phyloP scores from a whole-genome alignment of 2,329 filamentous ascomycete genomes.

The Lachnellula suecica region DNA sequence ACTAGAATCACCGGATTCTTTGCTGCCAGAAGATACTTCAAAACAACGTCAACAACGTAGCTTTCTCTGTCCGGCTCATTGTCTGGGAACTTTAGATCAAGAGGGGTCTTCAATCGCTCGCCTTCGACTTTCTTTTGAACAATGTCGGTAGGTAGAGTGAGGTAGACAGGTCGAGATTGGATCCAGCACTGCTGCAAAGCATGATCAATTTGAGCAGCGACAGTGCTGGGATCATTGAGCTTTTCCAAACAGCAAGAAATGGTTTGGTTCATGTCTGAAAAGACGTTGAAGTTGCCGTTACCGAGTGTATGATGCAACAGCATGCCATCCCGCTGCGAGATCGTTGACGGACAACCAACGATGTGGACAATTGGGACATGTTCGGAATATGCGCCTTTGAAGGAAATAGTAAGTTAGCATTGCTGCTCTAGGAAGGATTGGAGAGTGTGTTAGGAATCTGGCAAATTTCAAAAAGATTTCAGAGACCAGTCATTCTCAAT shows the following conservation, averaged over 20 bases:
- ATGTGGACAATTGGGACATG: constrained; percentile 68
- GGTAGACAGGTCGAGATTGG: constrained; percentile 76
- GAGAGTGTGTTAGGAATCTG: background rate
- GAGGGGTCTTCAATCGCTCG: constrained; percentile 64
- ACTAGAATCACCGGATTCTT: constrained; percentile 77
- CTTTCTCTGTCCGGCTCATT: constrained; percentile 74
- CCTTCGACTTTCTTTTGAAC: constrained; percentile 75
- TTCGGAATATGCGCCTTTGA: constrained; percentile 63
- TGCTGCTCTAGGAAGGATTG: background rate
- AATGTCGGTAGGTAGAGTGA: constrained; percentile 81
- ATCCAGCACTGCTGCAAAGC: constrained; percentile 74
- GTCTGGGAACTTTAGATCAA: constrained; percentile 62
- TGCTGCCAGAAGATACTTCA: constrained; percentile 70
- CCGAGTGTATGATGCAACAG: constrained; percentile 69
- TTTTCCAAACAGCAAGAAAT: constrained; percentile 72
- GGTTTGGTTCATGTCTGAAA: constrained; percentile 72
- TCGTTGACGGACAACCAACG: constrained; percentile 51
- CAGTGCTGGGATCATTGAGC: constrained; percentile 67
- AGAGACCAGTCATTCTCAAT: no score
- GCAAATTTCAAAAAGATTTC: no score
- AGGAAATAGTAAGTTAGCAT: background rate
- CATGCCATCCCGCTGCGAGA: constrained; percentile 45
- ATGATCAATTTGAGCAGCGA: constrained; percentile 74
- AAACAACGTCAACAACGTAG: constrained; percentile 78
- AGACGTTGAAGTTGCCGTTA: constrained; percentile 81